These are phyloP conservation scores for Aspergillus japonicus DNA, from an alignment of 2,329 filamentous ascomycete species.

Conservation along the genomic window DNA sequence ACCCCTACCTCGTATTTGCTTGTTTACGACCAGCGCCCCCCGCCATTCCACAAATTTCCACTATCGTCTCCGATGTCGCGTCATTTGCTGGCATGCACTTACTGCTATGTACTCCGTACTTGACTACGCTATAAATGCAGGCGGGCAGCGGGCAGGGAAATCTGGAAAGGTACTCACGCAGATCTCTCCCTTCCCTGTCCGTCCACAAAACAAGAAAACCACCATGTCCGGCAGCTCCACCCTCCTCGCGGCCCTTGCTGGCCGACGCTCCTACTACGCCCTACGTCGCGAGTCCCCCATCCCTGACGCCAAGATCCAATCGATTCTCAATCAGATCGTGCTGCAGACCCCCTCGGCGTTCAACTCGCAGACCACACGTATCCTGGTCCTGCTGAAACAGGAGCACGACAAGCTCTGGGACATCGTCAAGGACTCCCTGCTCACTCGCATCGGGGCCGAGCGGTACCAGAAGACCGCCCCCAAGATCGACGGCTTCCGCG, in stretches of 20 bases:
- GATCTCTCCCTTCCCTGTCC: no score
- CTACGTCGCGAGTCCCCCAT: constrained; percentile 29
- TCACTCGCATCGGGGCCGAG: constrained; percentile 63
- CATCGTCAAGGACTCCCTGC: constrained; percentile 54
- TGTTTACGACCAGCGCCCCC: no score
- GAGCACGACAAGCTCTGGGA: constrained; percentile 87
- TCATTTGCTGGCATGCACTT: no score
- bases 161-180: no score
- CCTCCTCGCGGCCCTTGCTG: constrained; percentile 15
- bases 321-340: constrained; percentile 46
- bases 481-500: constrained; percentile 58
- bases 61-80: no score
- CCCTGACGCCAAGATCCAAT: constrained; percentile 29
- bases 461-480: constrained; percentile 33
- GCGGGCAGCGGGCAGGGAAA: no score
- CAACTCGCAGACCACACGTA: constrained; percentile 77
- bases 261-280: constrained; percentile 32
- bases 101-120: no score
- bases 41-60: no score
- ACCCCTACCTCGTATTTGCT: no score
- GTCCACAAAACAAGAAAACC: no score
- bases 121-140: no score
- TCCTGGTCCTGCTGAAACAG: constrained; percentile 70
- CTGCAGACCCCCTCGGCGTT: constrained; percentile 70
- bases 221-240: background rate